Evolutionary conservation across 192 early-diverging fungal species (phyloP).

Genomic region (Phlyctochytrium arcticum): DNA sequence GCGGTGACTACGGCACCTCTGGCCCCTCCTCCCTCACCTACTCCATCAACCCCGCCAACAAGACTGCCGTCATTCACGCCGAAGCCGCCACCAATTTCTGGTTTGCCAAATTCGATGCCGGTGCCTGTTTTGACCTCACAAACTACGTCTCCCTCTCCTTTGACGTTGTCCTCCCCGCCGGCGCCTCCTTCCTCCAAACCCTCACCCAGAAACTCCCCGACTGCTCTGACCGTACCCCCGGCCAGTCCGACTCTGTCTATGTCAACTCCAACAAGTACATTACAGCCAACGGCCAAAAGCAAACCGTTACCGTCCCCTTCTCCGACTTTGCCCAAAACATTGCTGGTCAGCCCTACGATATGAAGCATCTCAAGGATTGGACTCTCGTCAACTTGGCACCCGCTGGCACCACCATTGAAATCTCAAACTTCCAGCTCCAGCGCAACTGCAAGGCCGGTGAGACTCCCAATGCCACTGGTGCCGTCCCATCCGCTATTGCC

Average conservation of each 20-base stretch:
- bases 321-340: conserved; percentile 8
- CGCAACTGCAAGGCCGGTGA: too few relatives aligned
- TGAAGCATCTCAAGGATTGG: conserved; percentile 31
- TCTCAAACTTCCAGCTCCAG: conserved; percentile 17
- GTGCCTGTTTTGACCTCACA: conserved; percentile 30
- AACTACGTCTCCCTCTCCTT: conserved; percentile 25
- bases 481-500: background rate
- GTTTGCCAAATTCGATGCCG: conserved; percentile 31
- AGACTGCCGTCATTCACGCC: background rate
- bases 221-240: conserved; percentile 9
- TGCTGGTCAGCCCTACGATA: conserved; percentile 5
- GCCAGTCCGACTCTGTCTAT: conserved; percentile 20
- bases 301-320: conserved; percentile 25
- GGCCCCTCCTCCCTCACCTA: background rate
- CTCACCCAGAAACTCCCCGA: conserved; percentile 30
- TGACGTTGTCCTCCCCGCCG: conserved; percentile 28
- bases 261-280: conserved; percentile 21
- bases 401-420: background rate
- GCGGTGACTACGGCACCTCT: conserved; percentile 24
- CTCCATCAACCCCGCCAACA: conserved; percentile 7
- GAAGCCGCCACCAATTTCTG: conserved; percentile 22
- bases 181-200: conserved; percentile 24
- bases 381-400: conserved; percentile 14
- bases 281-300: conserved; percentile 13
- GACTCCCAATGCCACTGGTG: too few relatives aligned